Percentiles rank a stretch among this genome's conserved stretches.
phyloP scores from a whole-genome alignment of 306 rosid species.

The Geum urbanum region DNA sequence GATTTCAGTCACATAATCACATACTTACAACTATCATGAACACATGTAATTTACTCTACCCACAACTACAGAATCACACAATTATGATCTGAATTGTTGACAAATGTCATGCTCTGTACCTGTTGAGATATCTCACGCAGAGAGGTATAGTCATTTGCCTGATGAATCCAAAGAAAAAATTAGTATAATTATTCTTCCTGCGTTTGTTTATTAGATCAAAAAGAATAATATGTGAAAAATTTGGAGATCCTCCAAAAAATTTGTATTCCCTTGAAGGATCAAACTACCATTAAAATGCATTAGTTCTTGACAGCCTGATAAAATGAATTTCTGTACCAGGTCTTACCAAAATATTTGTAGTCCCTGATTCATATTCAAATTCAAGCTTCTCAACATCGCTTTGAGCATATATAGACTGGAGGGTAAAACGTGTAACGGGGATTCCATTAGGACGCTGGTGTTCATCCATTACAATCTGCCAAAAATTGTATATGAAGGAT shows the following conservation, averaged over 20 bases:
- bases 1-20: not conserved
- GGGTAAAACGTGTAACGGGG: conserved; percentile 78
- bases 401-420: conserved; percentile 90
- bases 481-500: conserved; percentile 15
- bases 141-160: conserved; percentile 71
- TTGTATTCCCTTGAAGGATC: too few species aligned
- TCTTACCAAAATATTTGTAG: conserved; percentile 84
- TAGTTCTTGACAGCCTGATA: too few species aligned
- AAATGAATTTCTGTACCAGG: not conserved
- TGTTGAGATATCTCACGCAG: conserved; percentile 83
- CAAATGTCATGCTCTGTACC: conserved; percentile 40
- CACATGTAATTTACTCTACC: too few species aligned
- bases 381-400: conserved; percentile 90
- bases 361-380: conserved; percentile 95
- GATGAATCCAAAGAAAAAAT: conserved; percentile 22
- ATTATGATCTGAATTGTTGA: not conserved
- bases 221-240: not conserved
- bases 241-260: not conserved
- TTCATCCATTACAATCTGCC: conserved; percentile 97
- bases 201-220: not conserved
- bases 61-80: not conserved
- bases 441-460: conserved; percentile 90
- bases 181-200: not conserved
- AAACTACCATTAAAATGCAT: too few species aligned
- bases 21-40: not conserved